phyloP scores from a whole-genome alignment of 768 basidiomycete genomes.

The Coprinopsis sp. region DNA sequence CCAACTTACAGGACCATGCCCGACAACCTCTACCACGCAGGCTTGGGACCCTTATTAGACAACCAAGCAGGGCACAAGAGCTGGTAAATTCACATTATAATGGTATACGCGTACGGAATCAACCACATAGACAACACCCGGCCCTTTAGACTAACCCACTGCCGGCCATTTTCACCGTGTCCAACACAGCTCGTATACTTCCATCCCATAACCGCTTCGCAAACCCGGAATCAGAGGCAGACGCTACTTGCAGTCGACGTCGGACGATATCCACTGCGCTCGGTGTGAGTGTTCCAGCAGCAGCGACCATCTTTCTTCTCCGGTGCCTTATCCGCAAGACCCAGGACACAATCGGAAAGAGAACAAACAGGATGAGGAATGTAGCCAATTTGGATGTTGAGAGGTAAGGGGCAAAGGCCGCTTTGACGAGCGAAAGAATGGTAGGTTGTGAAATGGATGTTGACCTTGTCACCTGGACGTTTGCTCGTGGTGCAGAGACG shows the following conservation, averaged over 20 bases:
- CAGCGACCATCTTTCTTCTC: constrained; percentile 25
- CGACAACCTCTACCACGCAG: no score
- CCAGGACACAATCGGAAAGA: constrained; percentile 44
- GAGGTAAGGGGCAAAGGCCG: constrained; percentile 46
- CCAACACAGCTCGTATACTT: constrained; percentile 47
- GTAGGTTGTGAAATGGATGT: constrained; percentile 23
- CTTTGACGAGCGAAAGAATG: constrained; percentile 37
- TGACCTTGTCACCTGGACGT: constrained; percentile 22
- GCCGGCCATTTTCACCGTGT: constrained; percentile 74
- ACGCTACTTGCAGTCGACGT: constrained; percentile 43
- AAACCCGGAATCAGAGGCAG: constrained; percentile 32
- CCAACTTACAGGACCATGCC: no score
- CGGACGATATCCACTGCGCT: constrained; percentile 54
- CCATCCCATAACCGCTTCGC: constrained; percentile 46
- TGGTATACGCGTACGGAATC: background rate
- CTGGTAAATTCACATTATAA: background rate
- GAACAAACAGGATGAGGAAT: constrained; percentile 42
- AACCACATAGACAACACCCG: background rate
- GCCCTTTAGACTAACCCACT: constrained; percentile 62
- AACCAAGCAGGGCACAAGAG: no score
- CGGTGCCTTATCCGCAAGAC: constrained; percentile 47
- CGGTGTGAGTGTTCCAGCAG: constrained; percentile 11
- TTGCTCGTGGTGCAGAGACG: constrained; percentile 16
- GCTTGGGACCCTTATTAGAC: no score
- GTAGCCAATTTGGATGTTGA: constrained; percentile 44